Evolutionary conservation across 225 moss, liverwort and hornwort species (phyloP), one percentile per base, ranked within the genome.

Genomic region (Pseudisothecium myosuroides): DNA sequence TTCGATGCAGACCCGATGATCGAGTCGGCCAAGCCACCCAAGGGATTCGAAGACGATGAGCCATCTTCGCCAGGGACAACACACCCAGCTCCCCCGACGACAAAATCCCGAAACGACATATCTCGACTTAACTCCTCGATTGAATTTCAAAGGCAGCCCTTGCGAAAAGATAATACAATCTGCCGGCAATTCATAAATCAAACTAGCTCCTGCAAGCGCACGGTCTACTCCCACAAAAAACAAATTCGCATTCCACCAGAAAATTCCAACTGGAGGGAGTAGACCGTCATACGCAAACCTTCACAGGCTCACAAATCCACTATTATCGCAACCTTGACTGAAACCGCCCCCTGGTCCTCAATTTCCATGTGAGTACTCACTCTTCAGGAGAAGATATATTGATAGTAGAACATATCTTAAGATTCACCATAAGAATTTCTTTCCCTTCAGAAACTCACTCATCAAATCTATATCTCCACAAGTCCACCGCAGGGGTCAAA

Each of bases 31-130:
- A 99, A 92, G 79, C 97, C 96, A 73, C 96, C 97, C 69, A 99
- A 89, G 71, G 98, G 98, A 91, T 99, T 99, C 43, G 97, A 92
- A 22, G 97, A 96, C 27, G 97, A 97, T 24, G 96, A 95, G 27
- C 96, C 98, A 88, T 96, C 96, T 74, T 95, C 90, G 63, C 96
- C 97, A 43, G 96, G 96, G 87, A 96, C 95, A 65, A 78, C 96
- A 79, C 97, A 98, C 68, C 96, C 98, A 39, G 95, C 96, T 80
- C 97, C 98, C 50, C 98, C 98, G 92, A 93, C 94, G 50, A 96
- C 96, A 90, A 99, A 89, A 91, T 99, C 98, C 87, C 97, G 93
- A 90, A 97, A 89, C 80, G 97, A 95, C 98, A 99, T 99, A 26
- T 69, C 69, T 67, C 83, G 22, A 55, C 74, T 56, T 45, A 47